Evolutionary conservation across 768 basidiomycete genomes (phyloP).

Genomic region (Macrolepiota fuliginosa): DNA sequence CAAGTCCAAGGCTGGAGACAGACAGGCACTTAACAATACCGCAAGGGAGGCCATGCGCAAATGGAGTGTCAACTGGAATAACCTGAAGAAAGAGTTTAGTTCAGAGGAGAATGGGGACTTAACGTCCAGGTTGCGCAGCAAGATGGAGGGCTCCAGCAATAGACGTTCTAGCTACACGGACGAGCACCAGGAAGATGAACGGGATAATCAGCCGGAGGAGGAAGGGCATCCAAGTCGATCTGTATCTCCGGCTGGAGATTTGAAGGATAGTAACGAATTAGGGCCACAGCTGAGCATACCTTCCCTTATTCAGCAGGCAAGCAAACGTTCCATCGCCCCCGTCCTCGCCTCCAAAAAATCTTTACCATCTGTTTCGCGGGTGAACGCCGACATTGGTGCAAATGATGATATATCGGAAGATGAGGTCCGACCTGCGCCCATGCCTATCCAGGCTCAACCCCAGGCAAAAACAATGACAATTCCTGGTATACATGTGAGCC

Average conservation of each 20-base stretch:
- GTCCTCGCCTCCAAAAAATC: conserved; percentile 26
- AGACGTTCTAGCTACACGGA: conserved; percentile 66
- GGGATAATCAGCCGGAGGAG: conserved; percentile 11
- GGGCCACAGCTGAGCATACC: conserved; percentile 5
- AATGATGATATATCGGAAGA: conserved; percentile 24
- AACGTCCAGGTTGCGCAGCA: conserved; percentile 20
- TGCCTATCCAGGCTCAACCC: conserved; percentile 76
- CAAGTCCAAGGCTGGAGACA: conserved; percentile 76
- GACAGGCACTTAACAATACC: conserved; percentile 80
- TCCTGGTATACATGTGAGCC: conserved; percentile 82
- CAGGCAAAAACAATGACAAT: conserved; percentile 82
- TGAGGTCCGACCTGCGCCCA: conserved; percentile 39
- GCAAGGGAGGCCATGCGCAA: conserved; percentile 90
- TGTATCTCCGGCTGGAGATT: conserved; percentile 15
- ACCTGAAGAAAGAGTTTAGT: conserved; percentile 52
- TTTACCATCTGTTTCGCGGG: conserved; percentile 33
- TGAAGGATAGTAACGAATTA: conserved; percentile 15
- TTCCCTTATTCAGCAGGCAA: conserved; percentile 17
- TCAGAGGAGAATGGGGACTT: conserved; percentile 26
- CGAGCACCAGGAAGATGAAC: conserved; percentile 50
- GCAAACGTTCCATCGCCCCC: conserved; percentile 14
- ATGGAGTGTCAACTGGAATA: conserved; percentile 84
- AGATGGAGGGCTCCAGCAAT: background rate
- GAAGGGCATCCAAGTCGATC: conserved; percentile 13
- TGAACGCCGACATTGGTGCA: conserved; percentile 29